Evolutionary conservation across 2,329 filamentous ascomycete genomes (phyloP), one percentile per base, ranked within the genome.

Genomic region (Cladosporium colombiae): DNA sequence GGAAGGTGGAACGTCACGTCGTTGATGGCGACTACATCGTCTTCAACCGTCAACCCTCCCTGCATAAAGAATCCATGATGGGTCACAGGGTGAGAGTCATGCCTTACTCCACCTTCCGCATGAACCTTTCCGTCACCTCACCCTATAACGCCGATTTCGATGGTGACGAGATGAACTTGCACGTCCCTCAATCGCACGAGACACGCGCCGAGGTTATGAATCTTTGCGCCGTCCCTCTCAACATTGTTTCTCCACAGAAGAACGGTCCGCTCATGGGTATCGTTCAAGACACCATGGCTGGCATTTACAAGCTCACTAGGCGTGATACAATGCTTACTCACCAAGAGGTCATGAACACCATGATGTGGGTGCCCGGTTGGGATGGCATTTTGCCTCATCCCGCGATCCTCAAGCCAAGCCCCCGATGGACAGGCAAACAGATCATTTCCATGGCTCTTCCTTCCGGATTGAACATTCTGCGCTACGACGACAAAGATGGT

Each of bases 1-100:
- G 94, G 94, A 98, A 97, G 77, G 96, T 99, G 40, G 95, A 99
- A 81, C 90, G 95, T 68, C 95, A 99, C 80, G 88, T 99, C 70
- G 89, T 96, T 74, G 92, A 97, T 74, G 94, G 94, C 66, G 95
- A 99, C 79, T 96, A 92, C 71, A 98, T 99, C 80, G 93, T 99
- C 75, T 99, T 99, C 88, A 99, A 99, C 79, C 95, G 95, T 85
- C 95, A 99, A 77, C 95, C 95, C 0, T 99, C 95, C 40, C 84
- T 99, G 74, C 95, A 99, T 85, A 99, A 99, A 80, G 95, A 99
- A 78, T 99, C 95, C 67, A 99, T 99, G 95, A 99, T 99, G 96
- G 95, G 92, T 79, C 95, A 99, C 80, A 89, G 92, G 73, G 95
- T 99, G 69, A 90, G 90, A 67, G 95, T 99, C 68, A 98, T 99